Conservation (phyloP, 139 green algal species). For the Volvox reticuliferus region DNA sequence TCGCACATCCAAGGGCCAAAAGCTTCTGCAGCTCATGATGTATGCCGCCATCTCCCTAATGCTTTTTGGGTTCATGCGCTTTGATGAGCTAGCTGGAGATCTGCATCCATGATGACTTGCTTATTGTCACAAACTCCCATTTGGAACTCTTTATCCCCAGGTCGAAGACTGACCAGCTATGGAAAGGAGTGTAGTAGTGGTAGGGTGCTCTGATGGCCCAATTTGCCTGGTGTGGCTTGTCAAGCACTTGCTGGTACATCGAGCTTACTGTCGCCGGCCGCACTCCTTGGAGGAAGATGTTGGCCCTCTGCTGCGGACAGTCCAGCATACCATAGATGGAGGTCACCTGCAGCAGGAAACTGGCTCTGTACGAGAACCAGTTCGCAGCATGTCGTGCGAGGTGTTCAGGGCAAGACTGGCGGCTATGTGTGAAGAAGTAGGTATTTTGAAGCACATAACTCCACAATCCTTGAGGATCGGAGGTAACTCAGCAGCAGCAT, state of each 20-base stretch:
- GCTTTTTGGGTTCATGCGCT: neutral
- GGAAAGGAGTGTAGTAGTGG: neutral
- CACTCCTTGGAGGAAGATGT: neutral
- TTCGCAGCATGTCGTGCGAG: neutral
- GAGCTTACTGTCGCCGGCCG: neutral
- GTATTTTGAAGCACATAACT: neutral
- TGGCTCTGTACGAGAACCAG: neutral
- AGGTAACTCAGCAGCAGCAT: neutral
- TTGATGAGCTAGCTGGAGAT: neutral
- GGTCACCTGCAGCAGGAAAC: neutral
- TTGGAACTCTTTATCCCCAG: slow-evolving; percentile 10
- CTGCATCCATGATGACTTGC: neutral
- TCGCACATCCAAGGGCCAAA: neutral
- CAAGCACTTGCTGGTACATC: neutral
- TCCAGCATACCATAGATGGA: neutral
- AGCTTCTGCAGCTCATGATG: neutral
- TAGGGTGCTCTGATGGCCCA: neutral
- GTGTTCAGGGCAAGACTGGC: neutral
- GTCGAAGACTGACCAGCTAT: slow-evolving; percentile 6
- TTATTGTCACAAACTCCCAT: neutral
- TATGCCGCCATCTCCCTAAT: neutral
- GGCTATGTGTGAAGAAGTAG: neutral
- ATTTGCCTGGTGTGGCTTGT: neutral
- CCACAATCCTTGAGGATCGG: slow-evolving; percentile 13
- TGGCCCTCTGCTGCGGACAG: neutral